Evolutionary conservation across 768 basidiomycete genomes (phyloP), one percentile per base, ranked within the genome.

Genomic region (Ramaria rubella): DNA sequence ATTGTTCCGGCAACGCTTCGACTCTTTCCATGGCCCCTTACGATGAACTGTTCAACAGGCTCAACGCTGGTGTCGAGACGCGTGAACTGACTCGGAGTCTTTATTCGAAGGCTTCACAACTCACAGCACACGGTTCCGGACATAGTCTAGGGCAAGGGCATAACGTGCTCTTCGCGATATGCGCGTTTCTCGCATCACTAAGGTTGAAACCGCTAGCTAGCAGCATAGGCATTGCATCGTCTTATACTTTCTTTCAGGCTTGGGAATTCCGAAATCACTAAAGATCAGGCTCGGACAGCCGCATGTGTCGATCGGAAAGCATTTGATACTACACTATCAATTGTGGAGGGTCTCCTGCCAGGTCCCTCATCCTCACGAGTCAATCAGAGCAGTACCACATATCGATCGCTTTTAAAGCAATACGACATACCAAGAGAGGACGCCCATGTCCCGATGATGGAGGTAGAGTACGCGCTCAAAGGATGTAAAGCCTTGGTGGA

Each of bases 241-340:
- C 36, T 19, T 26, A 48, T n/a, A 48, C 8, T 19, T 42, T 43
- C 23, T 11, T 43, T 21, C 26, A 56, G 55, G 55, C 44, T 49
- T 48, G 55, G 55, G 5, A 56, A 33, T 30, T 30, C 21, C 8
- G 44, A 56, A 34, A 24, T 56, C 24, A 31, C 55, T 12, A 46
- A 29, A 23, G 43, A 56, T 21, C 44, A 46, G 21, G 55, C 54
- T 5, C 42, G 43, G 3, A 19, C 30, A 19, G 44, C 26, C 34
- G 54, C 45, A 9, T 56, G 44, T 45, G 29, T 56, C 17, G 45
- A 56, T 33, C 31, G 27, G n/a, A 56, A 48, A 30, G 48, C 55
- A 15, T 56, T 56, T 30, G 55, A 49, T 14, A 15, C 43, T 14
- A 42, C 46, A 14, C 26, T 26, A 23, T n/a, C 43, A 30, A 19